Percentiles rank a stretch among this genome's conserved stretches.
phyloP scores from a whole-genome alignment of 768 basidiomycete species.

The Daedaleopsis sinensis region DNA sequence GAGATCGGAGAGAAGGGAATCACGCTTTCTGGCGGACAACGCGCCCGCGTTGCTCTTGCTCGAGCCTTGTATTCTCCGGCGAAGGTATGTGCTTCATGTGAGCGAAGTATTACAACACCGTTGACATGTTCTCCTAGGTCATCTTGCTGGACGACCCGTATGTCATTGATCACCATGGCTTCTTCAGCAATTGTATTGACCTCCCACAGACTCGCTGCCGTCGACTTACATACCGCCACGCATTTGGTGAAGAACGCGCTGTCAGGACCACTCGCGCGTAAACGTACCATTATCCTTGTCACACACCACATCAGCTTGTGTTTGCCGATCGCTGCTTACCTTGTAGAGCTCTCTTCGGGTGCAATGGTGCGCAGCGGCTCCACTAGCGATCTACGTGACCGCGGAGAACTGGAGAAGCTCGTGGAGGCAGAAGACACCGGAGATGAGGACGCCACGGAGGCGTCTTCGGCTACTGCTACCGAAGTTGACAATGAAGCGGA shows the following conservation, averaged over 20 bases:
- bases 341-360: slow-evolving; percentile 63
- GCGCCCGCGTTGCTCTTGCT: slow-evolving; percentile 76
- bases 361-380: slow-evolving; percentile 51
- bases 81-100: slow-evolving; percentile 36
- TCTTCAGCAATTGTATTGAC: slow-evolving; percentile 16
- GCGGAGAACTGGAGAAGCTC: slow-evolving; percentile 47
- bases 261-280: slow-evolving; percentile 58
- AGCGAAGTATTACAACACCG: too few species aligned
- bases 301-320: slow-evolving; percentile 82
- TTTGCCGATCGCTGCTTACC: slow-evolving; percentile 65
- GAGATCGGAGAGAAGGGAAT: slow-evolving; percentile 86
- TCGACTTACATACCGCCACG: slow-evolving; percentile 78
- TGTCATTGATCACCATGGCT: slow-evolving; percentile 30
- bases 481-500: slow-evolving; percentile 41
- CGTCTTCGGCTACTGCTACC: slow-evolving; percentile 15
- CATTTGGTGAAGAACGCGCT: slow-evolving; percentile 70
- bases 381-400: slow-evolving; percentile 47
- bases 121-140: slow-evolving; percentile 36
- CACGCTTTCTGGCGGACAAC: slow-evolving; percentile 72
- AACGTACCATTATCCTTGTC: slow-evolving; percentile 78
- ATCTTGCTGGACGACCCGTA: slow-evolving; percentile 76
- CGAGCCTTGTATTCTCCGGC: slow-evolving; percentile 79
- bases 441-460: slow-evolving; percentile 14
- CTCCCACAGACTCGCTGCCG: slow-evolving; percentile 56
- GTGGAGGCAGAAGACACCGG: slow-evolving; percentile 38